These are phyloP conservation scores for Arabidopsis arenosa DNA, from an alignment of 345 rosid species.

Conservation along the genomic window DNA sequence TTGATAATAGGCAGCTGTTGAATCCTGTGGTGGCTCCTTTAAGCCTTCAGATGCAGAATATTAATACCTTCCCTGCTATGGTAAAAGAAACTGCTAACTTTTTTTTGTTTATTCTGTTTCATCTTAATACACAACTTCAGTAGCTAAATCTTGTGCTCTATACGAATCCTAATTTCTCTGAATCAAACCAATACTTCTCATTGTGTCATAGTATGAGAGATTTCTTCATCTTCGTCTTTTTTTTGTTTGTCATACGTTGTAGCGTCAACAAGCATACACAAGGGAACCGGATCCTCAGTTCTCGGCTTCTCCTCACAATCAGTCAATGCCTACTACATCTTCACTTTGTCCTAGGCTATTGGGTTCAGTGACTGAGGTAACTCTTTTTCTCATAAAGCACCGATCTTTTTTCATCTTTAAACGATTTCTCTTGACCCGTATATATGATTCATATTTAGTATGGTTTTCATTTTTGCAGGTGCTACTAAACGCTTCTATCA, in stretches of 20 bases:
- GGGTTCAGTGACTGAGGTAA: slow-evolving; percentile 72
- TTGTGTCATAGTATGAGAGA: slow-evolving; percentile 6
- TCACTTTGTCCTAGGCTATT: slow-evolving; percentile 63
- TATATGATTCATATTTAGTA: no score
- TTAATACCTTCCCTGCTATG: slow-evolving; percentile 62
- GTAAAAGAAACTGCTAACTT: slow-evolving; percentile 45
- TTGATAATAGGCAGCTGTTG: slow-evolving; percentile 59
- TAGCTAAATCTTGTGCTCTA: no score
- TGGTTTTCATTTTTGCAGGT: slow-evolving; percentile 18
- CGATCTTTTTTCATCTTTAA: background rate
- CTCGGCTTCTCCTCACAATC: slow-evolving; percentile 67
- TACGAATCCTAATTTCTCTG: slow-evolving; percentile 2
- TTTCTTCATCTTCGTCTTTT: background rate
- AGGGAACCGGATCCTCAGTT: slow-evolving; percentile 69
- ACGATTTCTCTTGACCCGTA: background rate
- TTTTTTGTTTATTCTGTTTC: background rate
- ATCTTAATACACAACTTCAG: background rate
- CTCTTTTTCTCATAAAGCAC: background rate
- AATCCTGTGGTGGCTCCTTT: slow-evolving; percentile 53
- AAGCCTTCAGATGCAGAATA: slow-evolving; percentile 67
- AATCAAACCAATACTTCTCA: background rate
- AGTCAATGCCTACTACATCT: slow-evolving; percentile 60
- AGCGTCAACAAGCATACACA: slow-evolving; percentile 57
- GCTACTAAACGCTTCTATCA: slow-evolving; percentile 54
- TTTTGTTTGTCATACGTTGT: background rate